Evolutionary conservation across 202 grass and related monocot species (phyloP).

Genomic region (Cymbopogon flexuosus): DNA sequence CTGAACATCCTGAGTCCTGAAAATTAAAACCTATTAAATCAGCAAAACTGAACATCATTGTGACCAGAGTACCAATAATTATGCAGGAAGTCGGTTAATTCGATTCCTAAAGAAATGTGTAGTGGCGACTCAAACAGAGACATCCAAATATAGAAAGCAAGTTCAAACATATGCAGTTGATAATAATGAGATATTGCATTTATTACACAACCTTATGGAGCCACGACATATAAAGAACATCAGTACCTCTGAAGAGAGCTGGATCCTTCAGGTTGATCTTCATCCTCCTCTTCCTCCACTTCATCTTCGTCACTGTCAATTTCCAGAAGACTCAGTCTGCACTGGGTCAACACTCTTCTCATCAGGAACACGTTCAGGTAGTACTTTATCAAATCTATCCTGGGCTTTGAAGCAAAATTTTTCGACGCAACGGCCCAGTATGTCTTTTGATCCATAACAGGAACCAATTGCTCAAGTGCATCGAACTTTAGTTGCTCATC

Average conservation of each 20-base stretch:
- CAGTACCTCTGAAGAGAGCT: conserved; percentile 36
- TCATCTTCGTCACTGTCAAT: conserved; percentile 87
- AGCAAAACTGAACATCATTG: conserved; percentile 19
- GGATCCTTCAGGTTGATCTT: conserved; percentile 45
- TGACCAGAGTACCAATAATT: not conserved
- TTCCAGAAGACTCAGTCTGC: conserved; percentile 52
- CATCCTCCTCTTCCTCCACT: conserved; percentile 61
- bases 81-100: not conserved
- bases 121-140: not conserved
- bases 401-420: conserved; percentile 55
- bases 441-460: conserved; percentile 52
- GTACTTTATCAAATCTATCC: conserved; percentile 57
- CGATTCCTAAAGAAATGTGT: conserved; percentile 5
- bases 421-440: conserved; percentile 61
- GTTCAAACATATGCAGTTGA: not conserved
- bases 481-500: conserved; percentile 61
- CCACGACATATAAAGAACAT: not conserved
- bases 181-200: not conserved
- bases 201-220: conserved; percentile 1
- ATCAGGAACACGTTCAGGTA: conserved; percentile 90
- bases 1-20: conserved; percentile 38
- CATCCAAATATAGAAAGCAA: not conserved
- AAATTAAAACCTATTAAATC: conserved; percentile 11
- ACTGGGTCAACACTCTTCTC: conserved; percentile 62
- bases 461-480: conserved; percentile 56